Base-by-base conservation (phyloP, 2,329 filamentous ascomycete species). In the Colletotrichum siamense region DNA sequence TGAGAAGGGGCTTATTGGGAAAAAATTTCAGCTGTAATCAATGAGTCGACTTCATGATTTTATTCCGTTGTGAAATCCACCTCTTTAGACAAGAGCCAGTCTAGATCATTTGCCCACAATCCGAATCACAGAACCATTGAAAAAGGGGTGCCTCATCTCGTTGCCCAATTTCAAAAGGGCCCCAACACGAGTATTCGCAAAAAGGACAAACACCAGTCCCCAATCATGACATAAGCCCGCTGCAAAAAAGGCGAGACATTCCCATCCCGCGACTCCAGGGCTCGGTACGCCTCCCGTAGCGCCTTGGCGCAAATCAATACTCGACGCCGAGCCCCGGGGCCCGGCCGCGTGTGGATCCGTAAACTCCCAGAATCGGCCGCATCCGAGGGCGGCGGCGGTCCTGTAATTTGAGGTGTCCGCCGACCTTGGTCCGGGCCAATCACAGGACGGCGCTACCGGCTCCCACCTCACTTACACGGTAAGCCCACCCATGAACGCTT, bases 261-360 rank as follows among this genome's bases (percentile, higher is more conserved):
- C 65, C 65, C 22, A 24, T 32, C 15, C 44, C 44, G 12, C n/a
- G 15, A 59, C 2, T n/a, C 2, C 13, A 30, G 57, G 8, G 10
- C 22, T 28, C 28, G 9, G 39, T 16, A 15, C 13, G 55, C 18
- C 28, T 24, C 18, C 49, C 44, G 24, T 69, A 73, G 71, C 55
- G 71, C 30, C 71, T 73, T 73, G 71, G 65, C 71, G 26, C 65
- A 55, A 52, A 55, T 69, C 26, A 34, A 72, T 49, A n/a, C 49
- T 36, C 70, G 63, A 72, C 70, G 52, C 9, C 34, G 26, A 63
- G n/a, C 44, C 30, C 5, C 18, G n/a, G 64, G 30, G n/a, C 26
- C 28, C 36, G 13, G 18, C 18, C 36, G 39, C 3, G 22, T 15
- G 26, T 12, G 15, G 39, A 28, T 49, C 44, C n/a, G 62, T 15